Evolutionary conservation across 768 basidiomycete genomes (phyloP).

Genomic region (Brasilioporus rufonigricans): DNA sequence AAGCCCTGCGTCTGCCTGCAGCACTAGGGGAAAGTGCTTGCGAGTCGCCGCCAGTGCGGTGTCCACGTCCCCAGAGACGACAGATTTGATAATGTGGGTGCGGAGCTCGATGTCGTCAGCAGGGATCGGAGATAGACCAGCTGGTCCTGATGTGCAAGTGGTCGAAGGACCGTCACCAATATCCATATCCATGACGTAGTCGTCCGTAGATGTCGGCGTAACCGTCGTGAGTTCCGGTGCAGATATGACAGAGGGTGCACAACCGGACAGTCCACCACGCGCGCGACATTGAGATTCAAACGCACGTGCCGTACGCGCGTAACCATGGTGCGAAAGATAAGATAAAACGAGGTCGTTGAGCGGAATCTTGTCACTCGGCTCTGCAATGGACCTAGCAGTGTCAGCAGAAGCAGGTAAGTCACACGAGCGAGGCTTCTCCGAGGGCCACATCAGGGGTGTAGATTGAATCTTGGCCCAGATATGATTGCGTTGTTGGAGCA

Average conservation of each 20-base stretch:
- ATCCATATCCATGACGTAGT: conserved; percentile 51
- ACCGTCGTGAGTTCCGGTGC: not conserved
- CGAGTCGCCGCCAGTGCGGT: conserved; percentile 56
- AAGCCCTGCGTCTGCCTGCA: conserved; percentile 65
- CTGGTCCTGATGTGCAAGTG: conserved; percentile 8
- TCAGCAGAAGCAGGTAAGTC: conserved; percentile 3
- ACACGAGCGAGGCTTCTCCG: conserved; percentile 14
- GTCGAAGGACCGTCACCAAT: conserved; percentile 23
- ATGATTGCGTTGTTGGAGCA: conserved; percentile 62
- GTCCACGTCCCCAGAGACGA: conserved; percentile 70
- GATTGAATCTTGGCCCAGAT: conserved; percentile 68
- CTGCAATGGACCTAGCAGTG: conserved; percentile 23
- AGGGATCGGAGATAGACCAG: conserved; percentile 20
- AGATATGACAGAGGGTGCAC: conserved; percentile 1
- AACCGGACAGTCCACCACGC: conserved; percentile 24
- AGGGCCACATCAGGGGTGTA: conserved; percentile 51
- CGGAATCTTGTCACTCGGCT: conserved; percentile 54
- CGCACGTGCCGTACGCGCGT: conserved; percentile 65
- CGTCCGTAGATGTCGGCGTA: conserved; percentile 23
- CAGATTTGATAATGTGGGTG: conserved; percentile 67
- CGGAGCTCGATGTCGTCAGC: conserved; percentile 62
- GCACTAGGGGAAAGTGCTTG: conserved; percentile 57
- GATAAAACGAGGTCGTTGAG: conserved; percentile 73
- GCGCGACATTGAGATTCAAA: conserved; percentile 52
- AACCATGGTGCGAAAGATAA: conserved; percentile 85